Conservation (phyloP, 2,329 filamentous ascomycete species). For the Neophaeococcomyces aloes region DNA sequence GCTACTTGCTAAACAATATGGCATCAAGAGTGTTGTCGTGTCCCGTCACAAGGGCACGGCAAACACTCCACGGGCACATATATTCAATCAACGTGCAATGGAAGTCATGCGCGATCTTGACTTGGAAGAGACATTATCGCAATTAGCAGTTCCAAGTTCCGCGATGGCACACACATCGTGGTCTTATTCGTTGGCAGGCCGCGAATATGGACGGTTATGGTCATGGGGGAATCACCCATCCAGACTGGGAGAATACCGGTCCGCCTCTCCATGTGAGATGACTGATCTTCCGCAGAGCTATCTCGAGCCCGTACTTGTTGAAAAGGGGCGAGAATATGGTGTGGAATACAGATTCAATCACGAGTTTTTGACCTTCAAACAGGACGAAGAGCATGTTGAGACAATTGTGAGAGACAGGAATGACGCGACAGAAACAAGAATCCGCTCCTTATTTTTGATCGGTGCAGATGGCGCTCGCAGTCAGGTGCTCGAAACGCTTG, state of each 20-base stretch:
- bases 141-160: not conserved
- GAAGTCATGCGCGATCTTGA: slow-evolving; percentile 10
- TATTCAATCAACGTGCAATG: slow-evolving; percentile 12
- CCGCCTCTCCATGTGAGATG: slow-evolving; percentile 33
- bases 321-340: slow-evolving; percentile 31
- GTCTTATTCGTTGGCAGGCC: no score
- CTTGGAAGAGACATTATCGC: slow-evolving; percentile 1
- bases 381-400: not conserved
- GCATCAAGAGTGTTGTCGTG: not conserved
- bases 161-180: no score
- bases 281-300: slow-evolving; percentile 40
- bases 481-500: no score
- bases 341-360: slow-evolving; percentile 38
- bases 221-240: not conserved
- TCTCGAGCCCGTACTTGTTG: slow-evolving; percentile 39
- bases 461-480: no score
- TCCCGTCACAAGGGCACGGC: slow-evolving; percentile 10
- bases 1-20: not conserved
- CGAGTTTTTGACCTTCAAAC: slow-evolving; percentile 26
- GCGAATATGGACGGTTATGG: not conserved
- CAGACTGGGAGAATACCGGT: slow-evolving; percentile 1
- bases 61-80: slow-evolving; percentile 11
- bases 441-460: no score
- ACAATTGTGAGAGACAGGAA: not conserved
- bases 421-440: no score